Conservation (phyloP, 768 basidiomycete genomes). For the Lactarius psammicola region DNA sequence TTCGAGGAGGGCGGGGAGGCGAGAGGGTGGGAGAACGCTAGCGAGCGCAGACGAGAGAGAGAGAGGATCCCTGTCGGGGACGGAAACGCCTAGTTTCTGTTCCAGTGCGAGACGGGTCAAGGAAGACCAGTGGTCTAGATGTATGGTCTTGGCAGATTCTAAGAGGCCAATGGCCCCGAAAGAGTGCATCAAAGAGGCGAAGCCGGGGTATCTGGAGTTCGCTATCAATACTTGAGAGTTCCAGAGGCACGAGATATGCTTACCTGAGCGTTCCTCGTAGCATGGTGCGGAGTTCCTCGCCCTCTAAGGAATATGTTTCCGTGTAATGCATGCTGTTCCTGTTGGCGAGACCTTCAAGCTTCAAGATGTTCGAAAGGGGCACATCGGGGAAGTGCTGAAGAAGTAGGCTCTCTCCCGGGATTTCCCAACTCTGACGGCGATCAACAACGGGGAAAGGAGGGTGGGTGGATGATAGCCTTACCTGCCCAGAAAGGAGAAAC, state of each 20-base stretch:
- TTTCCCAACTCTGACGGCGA: constrained; percentile 42
- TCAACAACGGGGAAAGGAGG: neutral
- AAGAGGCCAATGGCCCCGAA: constrained; percentile 74
- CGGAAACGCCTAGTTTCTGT: constrained; percentile 30
- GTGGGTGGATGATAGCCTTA: constrained; percentile 30
- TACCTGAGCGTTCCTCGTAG: constrained; percentile 85
- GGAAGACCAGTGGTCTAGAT: constrained; percentile 40
- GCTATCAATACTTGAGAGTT: constrained; percentile 1
- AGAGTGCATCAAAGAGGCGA: constrained; percentile 66
- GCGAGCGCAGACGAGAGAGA: constrained; percentile 40
- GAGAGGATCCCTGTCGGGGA: constrained; percentile 34
- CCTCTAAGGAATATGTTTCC: constrained; percentile 57
- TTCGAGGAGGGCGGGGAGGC: constrained; percentile 35
- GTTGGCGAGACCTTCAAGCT: constrained; percentile 84
- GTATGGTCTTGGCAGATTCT: constrained; percentile 41
- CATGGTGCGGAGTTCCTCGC: constrained; percentile 53
- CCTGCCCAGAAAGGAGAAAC: constrained; percentile 59
- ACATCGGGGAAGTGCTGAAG: constrained; percentile 60
- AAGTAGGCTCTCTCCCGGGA: constrained; percentile 57
- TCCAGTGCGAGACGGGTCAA: constrained; percentile 40
- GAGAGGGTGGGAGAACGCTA: constrained; percentile 28
- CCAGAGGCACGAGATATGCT: constrained; percentile 17
- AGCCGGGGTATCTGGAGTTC: constrained; percentile 73
- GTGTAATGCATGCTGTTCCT: constrained; percentile 75
- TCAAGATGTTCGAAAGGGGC: constrained; percentile 58